Evolutionary conservation across 179 eudicot genomes (phyloP).

Genomic region (Silene coronaria): DNA sequence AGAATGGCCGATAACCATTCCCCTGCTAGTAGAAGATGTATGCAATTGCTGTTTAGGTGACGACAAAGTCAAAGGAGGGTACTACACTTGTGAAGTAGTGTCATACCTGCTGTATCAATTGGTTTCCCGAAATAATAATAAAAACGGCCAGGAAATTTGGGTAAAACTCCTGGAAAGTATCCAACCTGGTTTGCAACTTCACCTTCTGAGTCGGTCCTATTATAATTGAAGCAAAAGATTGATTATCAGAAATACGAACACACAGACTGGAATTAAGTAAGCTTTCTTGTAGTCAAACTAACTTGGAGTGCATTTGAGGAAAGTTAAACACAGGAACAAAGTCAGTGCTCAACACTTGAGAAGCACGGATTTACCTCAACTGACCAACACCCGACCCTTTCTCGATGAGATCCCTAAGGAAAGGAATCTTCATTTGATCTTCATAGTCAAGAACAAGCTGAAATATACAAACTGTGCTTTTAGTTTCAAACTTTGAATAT

Average conservation of each 20-base stretch:
- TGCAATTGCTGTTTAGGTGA: background rate
- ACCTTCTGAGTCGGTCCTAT: constrained; percentile 45
- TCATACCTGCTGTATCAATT: constrained; percentile 54
- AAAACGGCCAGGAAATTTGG: constrained; percentile 71
- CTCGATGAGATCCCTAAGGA: constrained; percentile 35
- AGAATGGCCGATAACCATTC: too few species aligned
- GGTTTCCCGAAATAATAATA: constrained; percentile 65
- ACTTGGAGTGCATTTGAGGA: background rate
- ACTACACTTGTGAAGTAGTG: background rate
- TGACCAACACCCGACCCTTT: constrained; percentile 31
- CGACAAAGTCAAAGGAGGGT: background rate
- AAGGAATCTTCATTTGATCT: constrained; percentile 65
- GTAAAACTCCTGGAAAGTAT: constrained; percentile 44
- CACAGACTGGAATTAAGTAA: background rate
- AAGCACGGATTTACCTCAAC: constrained; percentile 41
- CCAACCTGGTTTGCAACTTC: constrained; percentile 53
- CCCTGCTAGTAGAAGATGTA: background rate
- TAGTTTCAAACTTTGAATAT: too few species aligned
- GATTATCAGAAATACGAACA: background rate
- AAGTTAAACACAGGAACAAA: background rate
- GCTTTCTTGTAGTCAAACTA: too few species aligned
- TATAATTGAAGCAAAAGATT: background rate
- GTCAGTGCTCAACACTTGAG: background rate
- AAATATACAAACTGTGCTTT: constrained; percentile 2
- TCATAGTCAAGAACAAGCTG: constrained; percentile 55